Base-by-base conservation (phyloP, 495 filamentous ascomycete genomes). In the Tirmania nivea region DNA sequence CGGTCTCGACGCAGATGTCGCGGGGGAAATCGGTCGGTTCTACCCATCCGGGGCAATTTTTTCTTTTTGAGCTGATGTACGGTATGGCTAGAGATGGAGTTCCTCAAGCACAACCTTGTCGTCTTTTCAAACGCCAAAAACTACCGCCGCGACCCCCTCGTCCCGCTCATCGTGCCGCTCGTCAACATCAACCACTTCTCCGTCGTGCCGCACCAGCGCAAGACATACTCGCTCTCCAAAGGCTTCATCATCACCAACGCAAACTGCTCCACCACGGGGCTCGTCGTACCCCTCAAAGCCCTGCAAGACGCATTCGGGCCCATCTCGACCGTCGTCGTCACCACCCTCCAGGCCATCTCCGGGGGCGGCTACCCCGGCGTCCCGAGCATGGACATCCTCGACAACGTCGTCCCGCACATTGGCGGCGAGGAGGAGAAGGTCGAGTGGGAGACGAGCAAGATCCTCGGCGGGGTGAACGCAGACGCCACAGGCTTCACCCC, bases 81-180 rank as follows among this genome's bases (percentile, higher is more conserved):
- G 21, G 49, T n/a, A 37, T 49, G 8, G n/a, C n/a, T 60, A 82
- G 85, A 92, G 66, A 79, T 77, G 73, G 78, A 78, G 60, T 89
- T 90, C 68, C 73, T 86, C 63, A 77, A 79, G 60, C 78, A 80
- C 19, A 77, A 86, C 63, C 74, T 87, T 31, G 76, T 78, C 57
- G 81, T 89, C 59, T 90, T 92, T 69, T 88, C 83, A 53, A 92
- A 89, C 61, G 83, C 85, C 7, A 90, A 90, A 71, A 89, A 89
- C 74, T 80, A 86, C 71, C 80, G 85, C 61, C 79, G 79, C 63
- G 77, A 87, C 65, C 83, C 83, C 16, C 70, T 82, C 36, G 82
- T 86, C n/a, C 85, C 86, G 4, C 75, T 92, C 57, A 78, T 92
- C 52, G 83, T 92, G 34, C 85, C 85, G 2, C 87, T 81, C 16